Conservation (phyloP, 768 basidiomycete species). For the Boletellus ananas region DNA sequence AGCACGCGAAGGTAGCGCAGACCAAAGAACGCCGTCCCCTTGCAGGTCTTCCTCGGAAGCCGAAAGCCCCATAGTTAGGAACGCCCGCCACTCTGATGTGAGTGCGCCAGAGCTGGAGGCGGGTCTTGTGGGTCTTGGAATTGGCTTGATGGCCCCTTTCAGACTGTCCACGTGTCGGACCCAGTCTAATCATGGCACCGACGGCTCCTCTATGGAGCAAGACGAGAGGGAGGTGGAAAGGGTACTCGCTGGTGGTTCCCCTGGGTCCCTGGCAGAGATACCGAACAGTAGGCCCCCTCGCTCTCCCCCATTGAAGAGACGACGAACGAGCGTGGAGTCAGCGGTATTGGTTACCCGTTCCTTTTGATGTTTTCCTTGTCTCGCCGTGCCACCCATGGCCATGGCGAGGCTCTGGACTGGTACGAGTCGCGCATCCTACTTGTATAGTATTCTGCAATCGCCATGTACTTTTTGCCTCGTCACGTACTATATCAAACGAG, state of each 20-base stretch:
- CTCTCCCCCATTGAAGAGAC: constrained; percentile 49
- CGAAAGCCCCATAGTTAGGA: constrained; percentile 52
- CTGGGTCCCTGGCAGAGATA: constrained; percentile 20
- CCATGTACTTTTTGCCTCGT: constrained; percentile 23
- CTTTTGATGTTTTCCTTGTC: constrained; percentile 11
- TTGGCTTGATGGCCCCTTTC: constrained; percentile 53
- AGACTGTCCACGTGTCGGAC: constrained; percentile 40
- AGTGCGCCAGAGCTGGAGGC: constrained; percentile 31
- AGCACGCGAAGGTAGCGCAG: constrained; percentile 2
- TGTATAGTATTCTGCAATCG: constrained; percentile 32
- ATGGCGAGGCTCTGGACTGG: constrained; percentile 7
- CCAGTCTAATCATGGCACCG: constrained; percentile 12
- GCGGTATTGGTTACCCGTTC: constrained; percentile 23
- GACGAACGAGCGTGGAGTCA: constrained; percentile 37
- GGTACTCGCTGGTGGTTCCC: constrained; percentile 22
- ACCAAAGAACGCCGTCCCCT: constrained; percentile 16
- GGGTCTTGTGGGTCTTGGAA: constrained; percentile 36
- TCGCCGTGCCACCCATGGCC: constrained; percentile 11
- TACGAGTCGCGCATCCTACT: constrained; percentile 25
- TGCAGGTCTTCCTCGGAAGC: constrained; percentile 25
- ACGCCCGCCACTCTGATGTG: constrained; percentile 20
- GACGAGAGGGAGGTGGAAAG: constrained; percentile 36
- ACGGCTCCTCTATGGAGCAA: constrained; percentile 16
- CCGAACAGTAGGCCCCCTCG: constrained; percentile 20
- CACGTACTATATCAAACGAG: background rate